These are phyloP conservation scores for Trebouxia sp. DNA, from an alignment of 139 green algal species.

Conservation along the genomic window DNA sequence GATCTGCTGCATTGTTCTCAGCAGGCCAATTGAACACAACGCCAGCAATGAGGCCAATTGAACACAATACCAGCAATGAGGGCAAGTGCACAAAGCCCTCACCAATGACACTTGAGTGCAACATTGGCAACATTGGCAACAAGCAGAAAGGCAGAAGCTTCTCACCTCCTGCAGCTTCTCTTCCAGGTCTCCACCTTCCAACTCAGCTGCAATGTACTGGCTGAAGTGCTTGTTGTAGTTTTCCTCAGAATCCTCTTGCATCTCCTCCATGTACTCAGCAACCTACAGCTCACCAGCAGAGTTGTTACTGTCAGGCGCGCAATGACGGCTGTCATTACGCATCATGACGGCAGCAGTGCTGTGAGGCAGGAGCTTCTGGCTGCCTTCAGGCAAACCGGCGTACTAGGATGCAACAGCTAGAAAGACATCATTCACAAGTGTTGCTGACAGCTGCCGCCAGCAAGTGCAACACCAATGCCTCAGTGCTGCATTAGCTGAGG, in stretches of 20 bases:
- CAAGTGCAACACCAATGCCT: no score
- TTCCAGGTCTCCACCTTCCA: constrained; percentile 90
- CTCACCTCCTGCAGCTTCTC: constrained; percentile 82
- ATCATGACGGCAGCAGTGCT: neutral
- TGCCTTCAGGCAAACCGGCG: neutral
- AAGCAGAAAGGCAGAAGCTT: neutral
- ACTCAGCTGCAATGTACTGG: constrained; percentile 80
- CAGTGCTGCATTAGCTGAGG: no score
- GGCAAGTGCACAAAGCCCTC: neutral
- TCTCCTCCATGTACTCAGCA: constrained; percentile 96
- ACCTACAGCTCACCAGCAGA: constrained; percentile 21
- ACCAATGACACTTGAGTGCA: neutral
- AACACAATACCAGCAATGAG: neutral
- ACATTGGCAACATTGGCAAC: neutral
- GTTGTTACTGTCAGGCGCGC: constrained; percentile 9
- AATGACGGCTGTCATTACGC: constrained; percentile 18
- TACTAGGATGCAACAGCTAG: neutral
- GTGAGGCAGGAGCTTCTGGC: constrained; percentile 9
- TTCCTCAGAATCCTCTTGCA: constrained; percentile 95
- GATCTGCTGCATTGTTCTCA: no score
- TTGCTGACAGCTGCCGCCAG: no score
- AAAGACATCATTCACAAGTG: no score
- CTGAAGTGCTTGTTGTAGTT: constrained; percentile 94
- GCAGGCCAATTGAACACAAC: neutral
- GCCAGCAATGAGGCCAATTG: neutral